Base-by-base conservation (phyloP, 2,329 filamentous ascomycete genomes). In the Coleophoma eucalyptorum region DNA sequence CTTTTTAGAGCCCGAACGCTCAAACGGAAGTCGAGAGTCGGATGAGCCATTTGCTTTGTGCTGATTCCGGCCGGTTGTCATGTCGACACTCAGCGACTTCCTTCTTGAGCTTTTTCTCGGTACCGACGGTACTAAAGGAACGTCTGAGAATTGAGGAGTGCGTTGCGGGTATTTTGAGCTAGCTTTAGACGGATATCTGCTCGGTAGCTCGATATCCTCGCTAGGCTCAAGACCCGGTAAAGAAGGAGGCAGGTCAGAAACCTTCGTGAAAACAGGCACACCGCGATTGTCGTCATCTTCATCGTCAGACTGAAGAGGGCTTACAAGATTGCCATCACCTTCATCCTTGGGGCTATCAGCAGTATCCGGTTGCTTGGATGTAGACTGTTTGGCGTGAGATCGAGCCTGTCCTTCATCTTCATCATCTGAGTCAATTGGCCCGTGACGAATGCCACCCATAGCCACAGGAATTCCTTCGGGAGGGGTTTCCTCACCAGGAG, bases 101-200 rank as follows among this genome's bases (percentile, higher is more conserved):
- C 86, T 78, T 63, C 83, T 84, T 0, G 88, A 91, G 64, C 86
- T 90, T 69, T 86, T 90, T 31, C 87, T 78, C 2, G 89, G 87
- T 32, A 91, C 78, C 7, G 78, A 73, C 0, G 83, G 83, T 4
- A 76, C 67, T 59, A 51, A 62, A 55, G 62, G 50, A n/a, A 61
- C 57, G 41, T 62, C 55, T 1, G 50, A 48, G 15, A 43, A 31
- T 33, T 52, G 49, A 16, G 31, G 35, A 43, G 50, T 47, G 43
- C 55, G 48, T 32, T 56, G 58, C 53, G 51, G 54, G 48, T 52
- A 59, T 61, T 57, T 52, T 55, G 75, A 69, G 54, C 74, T 84
- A 18, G 76, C 76, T 55, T 78, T 81, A 3, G 84, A 87, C 15
- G 78, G 78, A 40, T 80, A 72, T 20, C 85, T 77, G 62, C 80